Evolutionary conservation across 1,284 basidiomycete species (phyloP), one percentile per base, ranked within the genome.

Genomic region (Apiotrichum akiyoshidainum): DNA sequence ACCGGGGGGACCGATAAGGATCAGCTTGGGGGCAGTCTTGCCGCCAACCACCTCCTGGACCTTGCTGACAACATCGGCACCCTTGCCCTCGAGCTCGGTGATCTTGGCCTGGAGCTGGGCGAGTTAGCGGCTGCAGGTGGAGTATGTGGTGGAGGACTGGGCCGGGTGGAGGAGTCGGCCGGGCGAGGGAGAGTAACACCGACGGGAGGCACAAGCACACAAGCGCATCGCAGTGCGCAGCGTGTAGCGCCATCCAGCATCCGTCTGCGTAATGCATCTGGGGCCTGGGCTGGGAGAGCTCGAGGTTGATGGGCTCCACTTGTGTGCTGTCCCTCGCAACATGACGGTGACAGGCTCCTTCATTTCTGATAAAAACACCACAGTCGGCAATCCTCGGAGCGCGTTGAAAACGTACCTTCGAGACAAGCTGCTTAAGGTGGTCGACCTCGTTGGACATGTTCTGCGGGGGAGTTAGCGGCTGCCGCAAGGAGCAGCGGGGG

Each of bases 1-100:
- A 71, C 95, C 95, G 50, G 95, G 95, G 66, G 95, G 95, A 60
- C 95, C 95, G 71, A 99, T 83, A 66, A 99, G 84, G 71, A 99
- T 92, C 67, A 93, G 88, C 93, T 85, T 65, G 91, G 83, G 78
- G 89, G 88, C 47, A 14, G 72, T 70, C 33, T 66, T 54, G 52
- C 70, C 68, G 40, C 68, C 75, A 71, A 85, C 84, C 31, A 84
- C 81, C 75, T 64, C 64, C 49, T 63, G 59, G 55, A 59, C 47
- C 33, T 52, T 42, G 39, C 26, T 41, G 34, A 13, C 19, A 21
- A 42, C 22, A n/a, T n/a, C 35, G 22, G 47, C 11, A 33, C 54
- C 54, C 51, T 52, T 59, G 55, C 13, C 47, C 65, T 78, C 76
- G 62, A 78, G 68, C 46, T 69, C 58, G 57, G 56, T 49, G 56